Base-by-base conservation (phyloP, 495 filamentous ascomycete genomes). In the Aspergillus egyptiacus region DNA sequence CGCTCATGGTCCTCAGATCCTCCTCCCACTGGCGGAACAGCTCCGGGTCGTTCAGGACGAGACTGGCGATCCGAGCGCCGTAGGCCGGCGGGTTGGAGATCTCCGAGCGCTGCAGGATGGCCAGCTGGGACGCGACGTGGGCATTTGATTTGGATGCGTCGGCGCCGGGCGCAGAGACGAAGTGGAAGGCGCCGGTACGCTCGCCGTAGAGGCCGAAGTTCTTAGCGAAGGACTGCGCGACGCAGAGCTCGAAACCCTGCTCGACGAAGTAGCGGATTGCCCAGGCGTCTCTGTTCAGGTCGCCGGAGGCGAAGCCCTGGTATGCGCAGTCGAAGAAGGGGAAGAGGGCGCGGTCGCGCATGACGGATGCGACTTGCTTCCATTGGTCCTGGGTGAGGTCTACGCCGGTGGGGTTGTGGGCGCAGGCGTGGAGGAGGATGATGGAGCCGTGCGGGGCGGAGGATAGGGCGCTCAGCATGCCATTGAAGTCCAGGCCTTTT, bases 261-360 rank as follows among this genome's bases (percentile, higher is more conserved):
- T 89, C 82, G 61, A 96, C 74, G 62, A 99, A 99, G 73, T 95
- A 86, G 30, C 87, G 85, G 57, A 99, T 82, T 24, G 91, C 89
- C 79, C 86, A 89, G 39, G 87, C 87, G 64, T 99, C 93, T 30
- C 82, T 79, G 46, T 72, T 72, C 7, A 99, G 80, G 62, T 94
- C 82, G 35, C 93, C 93, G 6, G 91, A 95, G 0, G 93, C 94
- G 67, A 99, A 99, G 38, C 93, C 93, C 65, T 99, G 93, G 74
- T 99, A 99, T 34, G 93, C 93, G 59, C 78, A 86, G 75, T 99
- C 93, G 74, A 99, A 97, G 80, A 97, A 99, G 57, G 93, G 94
- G 76, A 99, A 97, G 68, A 90, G 94, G 32, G 79, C 76, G 67
- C 84, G 87, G 23, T 70, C 62, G 43, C 77, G 75, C 64, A 97